Base-by-base conservation (phyloP, 2,329 filamentous ascomycete species). In the Hymenoscyphus infarciens region DNA sequence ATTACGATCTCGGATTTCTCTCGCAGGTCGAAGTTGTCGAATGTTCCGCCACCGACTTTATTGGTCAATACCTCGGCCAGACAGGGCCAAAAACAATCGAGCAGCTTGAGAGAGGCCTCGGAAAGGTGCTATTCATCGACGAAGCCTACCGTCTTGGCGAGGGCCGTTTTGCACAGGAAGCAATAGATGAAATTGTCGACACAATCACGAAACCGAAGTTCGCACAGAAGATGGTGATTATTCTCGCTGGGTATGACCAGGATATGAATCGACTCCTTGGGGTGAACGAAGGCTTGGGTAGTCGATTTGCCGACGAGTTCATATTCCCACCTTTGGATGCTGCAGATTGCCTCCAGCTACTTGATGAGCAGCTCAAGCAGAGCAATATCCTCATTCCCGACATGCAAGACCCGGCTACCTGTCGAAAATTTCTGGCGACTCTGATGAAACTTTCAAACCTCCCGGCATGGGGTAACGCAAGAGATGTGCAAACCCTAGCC, bases 1-100 rank as follows among this genome's bases (percentile, higher is more conserved):
- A 85, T 70, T 92, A 90, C 69, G 86, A 92, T 67, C 84, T 92
- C 80, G 88, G 88, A 0, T 83, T 92, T 38, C 75, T 93, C 0
- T 75, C 83, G 0, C 78, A 78, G 0, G 80, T 79, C 0, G 82
- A 87, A 29, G 86, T 92, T 0, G 72, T 86, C 0, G 87, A 91
- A 60, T 83, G 81, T 55, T 92, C 89, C 0, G 86, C 87, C 0
- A 84, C 85, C 0, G 88, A 92, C 38, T 72, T 93, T 0, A 79
- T 93, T 0, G 89, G 85, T 0, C 78, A 88, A 64, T 92, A 85
- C 64, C 69, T 90, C 0, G 89, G 89, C 0, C 87, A 91, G 0
- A 91, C 88, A 0, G 87, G 86, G 0, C 87, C 87, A 0, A 90
- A 90, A 65, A 85, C 88, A 0, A 79, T 81, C 8, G 77, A 82